phyloP scores from a whole-genome alignment of 768 basidiomycete species.

The Boletus insuetus region DNA sequence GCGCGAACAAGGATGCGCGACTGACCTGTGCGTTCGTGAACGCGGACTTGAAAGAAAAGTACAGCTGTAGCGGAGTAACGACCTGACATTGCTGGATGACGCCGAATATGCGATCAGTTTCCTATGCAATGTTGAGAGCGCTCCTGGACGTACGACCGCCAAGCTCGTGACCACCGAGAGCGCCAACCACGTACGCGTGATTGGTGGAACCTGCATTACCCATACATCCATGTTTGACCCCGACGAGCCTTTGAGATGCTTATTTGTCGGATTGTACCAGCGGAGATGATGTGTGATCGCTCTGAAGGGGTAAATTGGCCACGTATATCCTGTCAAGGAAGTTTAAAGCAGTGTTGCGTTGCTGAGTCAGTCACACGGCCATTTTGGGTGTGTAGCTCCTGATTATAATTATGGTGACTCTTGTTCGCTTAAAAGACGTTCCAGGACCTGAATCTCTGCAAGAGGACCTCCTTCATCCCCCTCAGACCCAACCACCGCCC shows the following conservation, averaged over 20 bases:
- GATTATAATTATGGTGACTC: not conserved
- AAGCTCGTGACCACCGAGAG: constrained; percentile 78
- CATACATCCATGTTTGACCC: constrained; percentile 71
- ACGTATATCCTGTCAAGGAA: constrained; percentile 4
- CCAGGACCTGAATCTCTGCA: constrained; percentile 48
- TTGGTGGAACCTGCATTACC: constrained; percentile 88
- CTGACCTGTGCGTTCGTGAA: constrained; percentile 74
- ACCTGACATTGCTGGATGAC: constrained; percentile 80
- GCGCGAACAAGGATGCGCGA: not conserved
- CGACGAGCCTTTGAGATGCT: constrained; percentile 1
- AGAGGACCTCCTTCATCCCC: constrained; percentile 63
- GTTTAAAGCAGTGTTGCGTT: not conserved
- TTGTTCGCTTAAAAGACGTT: constrained; percentile 35
- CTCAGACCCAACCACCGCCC: constrained; percentile 53
- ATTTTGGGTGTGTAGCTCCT: not conserved
- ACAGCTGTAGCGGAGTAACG: constrained; percentile 87
- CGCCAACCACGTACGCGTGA: constrained; percentile 84
- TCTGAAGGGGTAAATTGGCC: not conserved
- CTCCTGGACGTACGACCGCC: constrained; percentile 69
- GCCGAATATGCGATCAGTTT: constrained; percentile 4
- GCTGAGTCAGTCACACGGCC: constrained; percentile 18
- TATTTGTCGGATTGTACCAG: not conserved
- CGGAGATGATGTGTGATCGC: not conserved
- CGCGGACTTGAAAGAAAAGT: constrained; percentile 86
- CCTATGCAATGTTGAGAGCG: not conserved